These are phyloP conservation scores for Sphaerosporella brunnea DNA, from an alignment of 495 filamentous ascomycete species.

Conservation along the genomic window DNA sequence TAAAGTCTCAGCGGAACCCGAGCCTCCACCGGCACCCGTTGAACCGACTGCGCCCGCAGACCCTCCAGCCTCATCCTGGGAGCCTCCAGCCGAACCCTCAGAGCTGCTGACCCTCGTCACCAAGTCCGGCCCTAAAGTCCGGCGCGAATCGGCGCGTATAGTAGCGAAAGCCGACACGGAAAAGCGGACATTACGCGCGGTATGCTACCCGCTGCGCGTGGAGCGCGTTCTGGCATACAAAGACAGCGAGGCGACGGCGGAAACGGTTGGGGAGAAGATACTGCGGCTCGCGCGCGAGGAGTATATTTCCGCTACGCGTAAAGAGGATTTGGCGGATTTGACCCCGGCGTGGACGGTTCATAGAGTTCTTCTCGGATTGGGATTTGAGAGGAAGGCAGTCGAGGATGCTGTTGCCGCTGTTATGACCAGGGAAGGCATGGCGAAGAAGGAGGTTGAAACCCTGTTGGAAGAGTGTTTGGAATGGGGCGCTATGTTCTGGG, in stretches of 20 bases:
- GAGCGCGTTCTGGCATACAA: slow-evolving; percentile 11
- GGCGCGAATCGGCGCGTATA: slow-evolving; percentile 25
- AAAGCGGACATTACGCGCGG: slow-evolving; percentile 17
- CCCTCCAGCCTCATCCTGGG: slow-evolving; percentile 8
- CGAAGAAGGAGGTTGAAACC: background rate
- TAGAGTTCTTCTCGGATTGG: slow-evolving; percentile 45
- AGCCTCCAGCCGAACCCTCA: slow-evolving; percentile 33
- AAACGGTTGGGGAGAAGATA: slow-evolving; percentile 30
- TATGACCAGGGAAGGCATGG: background rate
- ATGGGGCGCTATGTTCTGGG: slow-evolving; percentile 61
- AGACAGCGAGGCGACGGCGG: slow-evolving; percentile 9
- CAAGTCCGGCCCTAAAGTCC: slow-evolving; percentile 48
- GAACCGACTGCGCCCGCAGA: slow-evolving; percentile 7
- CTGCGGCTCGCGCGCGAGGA: slow-evolving; percentile 30
- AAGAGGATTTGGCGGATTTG: too few relatives aligned
- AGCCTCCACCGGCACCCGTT: slow-evolving; percentile 4
- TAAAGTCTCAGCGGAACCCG: slow-evolving; percentile 20
- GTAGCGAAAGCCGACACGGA: slow-evolving; percentile 11
- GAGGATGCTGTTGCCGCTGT: slow-evolving; percentile 38
- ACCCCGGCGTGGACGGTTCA: slow-evolving; percentile 64
- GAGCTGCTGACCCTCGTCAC: slow-evolving; percentile 56
- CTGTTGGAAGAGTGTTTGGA: slow-evolving; percentile 62
- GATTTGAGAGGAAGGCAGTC: slow-evolving; percentile 45
- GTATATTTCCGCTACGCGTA: too few relatives aligned
- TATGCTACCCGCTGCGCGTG: slow-evolving; percentile 14